Evolutionary conservation across 345 rosid species (phyloP).

Genomic region (Leavenworthia alabamica): DNA sequence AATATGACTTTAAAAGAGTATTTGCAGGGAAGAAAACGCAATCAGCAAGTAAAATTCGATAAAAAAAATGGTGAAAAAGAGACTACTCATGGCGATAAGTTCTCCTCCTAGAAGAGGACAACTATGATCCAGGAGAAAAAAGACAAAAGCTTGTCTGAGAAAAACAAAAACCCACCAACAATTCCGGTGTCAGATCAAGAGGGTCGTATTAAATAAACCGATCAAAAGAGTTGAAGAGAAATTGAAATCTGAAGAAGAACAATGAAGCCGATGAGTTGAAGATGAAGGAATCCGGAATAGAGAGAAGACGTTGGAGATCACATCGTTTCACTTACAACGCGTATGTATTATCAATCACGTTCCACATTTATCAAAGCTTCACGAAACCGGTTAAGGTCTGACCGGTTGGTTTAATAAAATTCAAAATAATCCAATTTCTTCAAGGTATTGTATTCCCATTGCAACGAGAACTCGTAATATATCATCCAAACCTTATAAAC

Average conservation of each 20-base stretch:
- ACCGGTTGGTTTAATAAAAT: no score
- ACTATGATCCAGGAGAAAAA: neutral
- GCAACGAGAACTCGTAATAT: neutral
- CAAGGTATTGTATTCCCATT: no score
- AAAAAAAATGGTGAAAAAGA: neutral
- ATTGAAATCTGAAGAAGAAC: conserved; percentile 14
- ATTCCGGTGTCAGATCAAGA: conserved; percentile 6
- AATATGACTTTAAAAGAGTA: neutral
- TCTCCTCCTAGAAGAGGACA: conserved; percentile 3
- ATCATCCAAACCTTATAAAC: neutral
- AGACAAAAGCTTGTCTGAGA: neutral
- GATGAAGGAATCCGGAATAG: neutral
- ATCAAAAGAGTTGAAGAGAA: conserved; percentile 2
- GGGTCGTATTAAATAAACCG: conserved; percentile 1
- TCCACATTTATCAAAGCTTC: conserved; percentile 5
- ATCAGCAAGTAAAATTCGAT: neutral
- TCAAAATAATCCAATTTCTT: no score
- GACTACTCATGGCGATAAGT: conserved; percentile 16
- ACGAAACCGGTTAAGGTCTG: no score
- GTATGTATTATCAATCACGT: conserved; percentile 9
- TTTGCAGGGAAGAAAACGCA: neutral
- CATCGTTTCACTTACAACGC: conserved; percentile 15
- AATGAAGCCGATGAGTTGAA: neutral
- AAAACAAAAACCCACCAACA: conserved; percentile 20
- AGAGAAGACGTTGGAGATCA: conserved; percentile 29